Evolutionary conservation across 768 basidiomycete genomes (phyloP).

Genomic region (Sarcodon aspratus): DNA sequence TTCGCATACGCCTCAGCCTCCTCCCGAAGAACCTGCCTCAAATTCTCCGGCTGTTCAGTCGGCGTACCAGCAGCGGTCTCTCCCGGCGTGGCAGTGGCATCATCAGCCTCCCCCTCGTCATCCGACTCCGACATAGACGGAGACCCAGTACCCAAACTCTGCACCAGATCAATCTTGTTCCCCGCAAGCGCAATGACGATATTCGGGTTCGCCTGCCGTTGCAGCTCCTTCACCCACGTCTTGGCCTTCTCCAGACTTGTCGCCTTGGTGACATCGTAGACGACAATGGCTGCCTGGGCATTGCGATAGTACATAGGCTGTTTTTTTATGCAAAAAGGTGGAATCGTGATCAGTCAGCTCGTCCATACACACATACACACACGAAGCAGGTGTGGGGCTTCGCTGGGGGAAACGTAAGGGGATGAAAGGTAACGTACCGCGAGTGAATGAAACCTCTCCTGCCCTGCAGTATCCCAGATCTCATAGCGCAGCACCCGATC

Average conservation of each 20-base stretch:
- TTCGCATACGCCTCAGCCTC: slow-evolving; percentile 96
- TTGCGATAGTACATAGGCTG: slow-evolving; percentile 99
- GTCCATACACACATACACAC: too few species aligned
- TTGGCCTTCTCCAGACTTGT: slow-evolving; percentile 96
- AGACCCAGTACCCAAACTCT: slow-evolving; percentile 43
- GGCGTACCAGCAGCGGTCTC: slow-evolving; percentile 34
- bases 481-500: slow-evolving; percentile 90
- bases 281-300: slow-evolving; percentile 95
- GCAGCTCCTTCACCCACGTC: slow-evolving; percentile 99
- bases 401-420: not conserved
- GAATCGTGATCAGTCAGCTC: too few species aligned
- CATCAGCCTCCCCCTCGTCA: slow-evolving; percentile 83
- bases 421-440: slow-evolving; percentile 44
- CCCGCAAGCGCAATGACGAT: slow-evolving; percentile 98
- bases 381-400: slow-evolving; percentile 3
- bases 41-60: slow-evolving; percentile 50
- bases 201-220: slow-evolving; percentile 97
- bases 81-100: slow-evolving; percentile 82
- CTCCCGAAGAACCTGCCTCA: slow-evolving; percentile 85
- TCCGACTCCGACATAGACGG: slow-evolving; percentile 43
- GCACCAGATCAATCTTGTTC: slow-evolving; percentile 92
- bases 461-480: slow-evolving; percentile 95
- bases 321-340: not conserved
- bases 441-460: slow-evolving; percentile 96
- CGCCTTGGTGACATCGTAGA: slow-evolving; percentile 96